Evolutionary conservation across 1,139 yeast species (phyloP), one percentile per base, ranked within the genome.

Genomic region (Yamadazyma spencermartinsiae): DNA sequence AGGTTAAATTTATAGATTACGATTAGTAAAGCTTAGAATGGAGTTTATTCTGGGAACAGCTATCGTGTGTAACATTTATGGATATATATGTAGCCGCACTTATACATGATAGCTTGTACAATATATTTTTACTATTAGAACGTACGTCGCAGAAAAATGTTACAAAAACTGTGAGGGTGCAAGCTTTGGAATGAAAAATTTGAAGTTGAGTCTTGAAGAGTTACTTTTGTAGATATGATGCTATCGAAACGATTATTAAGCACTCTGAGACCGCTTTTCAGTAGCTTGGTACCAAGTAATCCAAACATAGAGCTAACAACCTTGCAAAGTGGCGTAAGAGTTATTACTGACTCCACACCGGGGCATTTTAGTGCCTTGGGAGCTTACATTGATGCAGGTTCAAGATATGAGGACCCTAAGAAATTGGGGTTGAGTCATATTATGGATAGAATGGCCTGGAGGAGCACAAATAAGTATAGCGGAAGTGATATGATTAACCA

Each of bases 351-450:
- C 46, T 81, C 88, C 31, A 76, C 86, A 0, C 95, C 96, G 1
- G 92, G 96, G 21, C 96, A 90, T 60, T 92, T 92, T 58, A 76
- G 92, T 39, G 96, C 97, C 0, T 64, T 90, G 42, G 98, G 98
- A 2, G 76, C 92, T 32, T 92, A 88, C 54, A 77, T 92, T 14
- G 85, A 86, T 55, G 96, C 95, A 2, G 98, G 98, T 1, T 83
- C 96, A 1, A 73, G 98, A 38, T 88, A 71, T 56, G 98, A 92
- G 61, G 54, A 65, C 36, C 66, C 71, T 7, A 52, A 59, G 2
- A 69, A 68, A 8, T 68, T 74, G 18, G 98, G 98, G 0, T 71
- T 85, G 35, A 82, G 95, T 5, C 98, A 92, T 58, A 67, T 92
- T 19, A 68, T 83, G 49, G 98, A 92, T 57, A 73, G 96, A 43